Conservation (phyloP, 306 rosid genomes). For the Vachellia pachyceras region DNA sequence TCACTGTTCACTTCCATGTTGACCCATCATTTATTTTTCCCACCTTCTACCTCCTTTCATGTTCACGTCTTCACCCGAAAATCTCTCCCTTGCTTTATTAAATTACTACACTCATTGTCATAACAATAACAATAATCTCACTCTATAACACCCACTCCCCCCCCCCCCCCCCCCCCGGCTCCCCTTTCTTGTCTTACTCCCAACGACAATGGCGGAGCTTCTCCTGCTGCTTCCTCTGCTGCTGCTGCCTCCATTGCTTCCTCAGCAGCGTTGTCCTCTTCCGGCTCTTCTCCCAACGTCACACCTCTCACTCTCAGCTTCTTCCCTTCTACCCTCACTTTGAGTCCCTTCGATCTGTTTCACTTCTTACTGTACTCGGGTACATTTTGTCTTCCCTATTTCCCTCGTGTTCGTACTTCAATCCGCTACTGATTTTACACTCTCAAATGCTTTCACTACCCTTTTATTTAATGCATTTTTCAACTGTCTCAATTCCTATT, state of each 20-base stretch:
- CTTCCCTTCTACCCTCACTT: constrained; percentile 42
- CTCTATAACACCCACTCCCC: neutral
- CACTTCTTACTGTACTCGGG: constrained; percentile 33
- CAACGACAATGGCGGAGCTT: constrained; percentile 67
- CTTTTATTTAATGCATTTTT: neutral
- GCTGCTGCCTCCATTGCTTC: constrained; percentile 32
- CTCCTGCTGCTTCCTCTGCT: constrained; percentile 75
- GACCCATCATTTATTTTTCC: constrained; percentile 31
- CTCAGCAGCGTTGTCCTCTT: constrained; percentile 65
- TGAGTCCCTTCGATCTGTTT: constrained; percentile 59
- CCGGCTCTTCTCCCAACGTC: constrained; percentile 37
- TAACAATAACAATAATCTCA: constrained; percentile 16
- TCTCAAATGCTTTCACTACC: neutral
- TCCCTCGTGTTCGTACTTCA: neutral
- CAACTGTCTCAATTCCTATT: neutral
- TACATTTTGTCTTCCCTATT: constrained; percentile 25
- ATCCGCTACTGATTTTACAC: constrained; percentile 22
- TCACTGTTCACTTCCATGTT: constrained; percentile 35
- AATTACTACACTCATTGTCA: neutral
- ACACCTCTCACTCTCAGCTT: constrained; percentile 42
- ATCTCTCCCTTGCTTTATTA: constrained; percentile 31
- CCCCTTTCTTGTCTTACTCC: constrained; percentile 55
- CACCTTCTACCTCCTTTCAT: neutral
- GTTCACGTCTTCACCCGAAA: neutral
- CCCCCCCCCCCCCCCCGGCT: constrained; percentile 27